Evolutionary conservation across 2,329 filamentous ascomycete species (phyloP), one percentile per base, ranked within the genome.

Genomic region (Phialophora tarda): DNA sequence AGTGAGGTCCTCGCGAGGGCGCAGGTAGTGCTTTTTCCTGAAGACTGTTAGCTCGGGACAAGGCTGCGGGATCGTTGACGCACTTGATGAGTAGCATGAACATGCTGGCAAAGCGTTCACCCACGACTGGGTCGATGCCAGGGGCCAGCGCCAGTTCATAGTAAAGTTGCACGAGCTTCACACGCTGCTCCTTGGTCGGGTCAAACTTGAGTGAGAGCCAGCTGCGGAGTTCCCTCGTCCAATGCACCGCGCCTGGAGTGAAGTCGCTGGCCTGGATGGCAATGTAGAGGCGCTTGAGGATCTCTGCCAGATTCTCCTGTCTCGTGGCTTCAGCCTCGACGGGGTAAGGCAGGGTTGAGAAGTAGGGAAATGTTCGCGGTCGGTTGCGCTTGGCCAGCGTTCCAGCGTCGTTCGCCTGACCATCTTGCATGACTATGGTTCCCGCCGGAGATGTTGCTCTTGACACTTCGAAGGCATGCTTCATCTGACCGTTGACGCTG

Each of bases 151-250:
- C 86, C 66, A 99, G 89, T 80, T 97, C 93, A 80, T 97, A 99
- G 81, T 97, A 99, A 44, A 99, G 84, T 80, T 90, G 91, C 32
- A 95, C 91, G 32, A 99, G 86, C 78, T 88, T 92, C 57, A 93
- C 88, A 65, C 96, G 86, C 72, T 93, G 88, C 76, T 90, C 89
- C 73, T 91, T 88, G 56, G 92, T 92, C 77, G 97, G 92, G 80
- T 99, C 94, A 77, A 99, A 99, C 83, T 99, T 99, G 79, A 99
- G 88, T 62, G 90, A 91, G 71, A 99, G 84, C 95, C 96, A 99
- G 79, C 91, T 92, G 76, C 93, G 88, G 56, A 99, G 89, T 85
- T 99, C 95, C 72, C 94, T 89, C 17, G 95, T 97, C 95, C 95
- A 99, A 79, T 99, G 94, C 68, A 97, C 84, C 30, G 94, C 95